Evolutionary conservation across 2,329 filamentous ascomycete species (phyloP).

Genomic region (Monilinia fructicola): DNA sequence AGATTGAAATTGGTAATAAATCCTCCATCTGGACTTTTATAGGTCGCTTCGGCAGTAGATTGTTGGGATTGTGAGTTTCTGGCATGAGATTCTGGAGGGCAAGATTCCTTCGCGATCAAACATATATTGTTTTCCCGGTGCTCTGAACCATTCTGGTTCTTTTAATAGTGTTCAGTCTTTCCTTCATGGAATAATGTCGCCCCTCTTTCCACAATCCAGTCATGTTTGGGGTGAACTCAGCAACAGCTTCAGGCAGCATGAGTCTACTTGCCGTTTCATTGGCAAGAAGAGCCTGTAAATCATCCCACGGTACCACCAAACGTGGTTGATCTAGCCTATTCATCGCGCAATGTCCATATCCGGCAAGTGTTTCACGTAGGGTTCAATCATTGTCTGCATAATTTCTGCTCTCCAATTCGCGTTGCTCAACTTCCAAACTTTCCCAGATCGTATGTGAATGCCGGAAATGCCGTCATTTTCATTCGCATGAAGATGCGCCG

Average conservation of each 20-base stretch:
- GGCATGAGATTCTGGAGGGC: slow-evolving; percentile 55
- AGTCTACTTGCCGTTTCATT: slow-evolving; percentile 48
- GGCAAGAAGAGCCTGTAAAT: slow-evolving; percentile 52
- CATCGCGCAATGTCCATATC: slow-evolving; percentile 66
- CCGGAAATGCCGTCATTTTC: slow-evolving; percentile 33
- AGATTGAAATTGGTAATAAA: slow-evolving; percentile 59
- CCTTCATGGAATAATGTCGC: slow-evolving; percentile 31
- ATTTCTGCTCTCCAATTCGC: slow-evolving; percentile 46
- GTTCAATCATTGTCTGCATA: slow-evolving; percentile 41
- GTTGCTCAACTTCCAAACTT: slow-evolving; percentile 41
- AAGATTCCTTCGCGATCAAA: slow-evolving; percentile 57
- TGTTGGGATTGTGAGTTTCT: slow-evolving; percentile 42
- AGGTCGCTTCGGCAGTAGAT: slow-evolving; percentile 40
- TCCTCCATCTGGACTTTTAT: slow-evolving; percentile 49
- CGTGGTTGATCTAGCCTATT: slow-evolving; percentile 64
- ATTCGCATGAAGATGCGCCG: slow-evolving; percentile 43
- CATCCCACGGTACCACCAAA: slow-evolving; percentile 59
- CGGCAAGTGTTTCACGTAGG: slow-evolving; percentile 54
- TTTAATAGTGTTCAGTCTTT: slow-evolving; percentile 25
- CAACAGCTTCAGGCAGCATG: slow-evolving; percentile 46
- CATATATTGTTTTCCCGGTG: slow-evolving; percentile 56
- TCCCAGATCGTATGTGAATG: slow-evolving; percentile 38
- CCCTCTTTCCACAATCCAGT: slow-evolving; percentile 34
- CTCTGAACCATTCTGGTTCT: slow-evolving; percentile 36
- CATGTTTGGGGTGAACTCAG: slow-evolving; percentile 47